Evolutionary conservation across 1,284 basidiomycete genomes (phyloP).

Genomic region (Sporisorium sorghi): DNA sequence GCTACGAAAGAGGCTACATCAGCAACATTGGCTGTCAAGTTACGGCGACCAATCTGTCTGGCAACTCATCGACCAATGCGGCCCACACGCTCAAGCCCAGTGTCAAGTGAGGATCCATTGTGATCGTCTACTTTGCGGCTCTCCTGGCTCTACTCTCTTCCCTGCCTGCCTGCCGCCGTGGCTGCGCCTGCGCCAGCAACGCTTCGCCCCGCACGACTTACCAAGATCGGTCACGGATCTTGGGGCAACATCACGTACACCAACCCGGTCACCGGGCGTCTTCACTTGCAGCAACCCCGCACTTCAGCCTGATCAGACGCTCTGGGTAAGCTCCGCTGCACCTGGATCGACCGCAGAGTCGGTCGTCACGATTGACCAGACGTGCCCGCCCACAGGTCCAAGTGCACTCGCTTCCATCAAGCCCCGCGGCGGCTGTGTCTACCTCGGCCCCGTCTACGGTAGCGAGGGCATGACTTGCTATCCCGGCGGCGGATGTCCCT

Average conservation of each 20-base stretch:
- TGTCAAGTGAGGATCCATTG: background rate
- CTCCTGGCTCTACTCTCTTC: background rate
- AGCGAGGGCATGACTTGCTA: slow-evolving; percentile 4
- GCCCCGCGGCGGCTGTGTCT: slow-evolving; percentile 7
- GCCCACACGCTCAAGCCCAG: slow-evolving; percentile 1
- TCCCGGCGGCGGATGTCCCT: slow-evolving; percentile 1
- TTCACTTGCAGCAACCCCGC: background rate
- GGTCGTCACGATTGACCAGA: slow-evolving; percentile 2
- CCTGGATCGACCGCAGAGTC: slow-evolving; percentile 4
- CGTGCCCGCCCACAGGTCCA: slow-evolving; percentile 2
- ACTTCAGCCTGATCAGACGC: background rate
- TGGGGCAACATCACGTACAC: slow-evolving; percentile 3
- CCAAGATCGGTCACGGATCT: slow-evolving; percentile 5
- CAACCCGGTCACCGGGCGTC: background rate
- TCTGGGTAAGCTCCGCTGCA: slow-evolving; percentile 5
- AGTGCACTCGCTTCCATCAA: background rate
- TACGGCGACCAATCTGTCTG: background rate
- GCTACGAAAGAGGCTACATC: background rate
- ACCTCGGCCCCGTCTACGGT: slow-evolving; percentile 2
- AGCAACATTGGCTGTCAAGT: slow-evolving; percentile 4
- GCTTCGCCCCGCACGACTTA: background rate
- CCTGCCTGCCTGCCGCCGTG: background rate
- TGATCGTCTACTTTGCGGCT: slow-evolving; percentile 2
- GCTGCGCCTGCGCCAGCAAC: slow-evolving; percentile 1
- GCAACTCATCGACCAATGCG: background rate